A percentile compares a stretch with the other conserved stretches of the same genome.
These are phyloP conservation scores for Silybum marianum DNA, from an alignment of 129 eudicot genomes.

Conservation along the genomic window DNA sequence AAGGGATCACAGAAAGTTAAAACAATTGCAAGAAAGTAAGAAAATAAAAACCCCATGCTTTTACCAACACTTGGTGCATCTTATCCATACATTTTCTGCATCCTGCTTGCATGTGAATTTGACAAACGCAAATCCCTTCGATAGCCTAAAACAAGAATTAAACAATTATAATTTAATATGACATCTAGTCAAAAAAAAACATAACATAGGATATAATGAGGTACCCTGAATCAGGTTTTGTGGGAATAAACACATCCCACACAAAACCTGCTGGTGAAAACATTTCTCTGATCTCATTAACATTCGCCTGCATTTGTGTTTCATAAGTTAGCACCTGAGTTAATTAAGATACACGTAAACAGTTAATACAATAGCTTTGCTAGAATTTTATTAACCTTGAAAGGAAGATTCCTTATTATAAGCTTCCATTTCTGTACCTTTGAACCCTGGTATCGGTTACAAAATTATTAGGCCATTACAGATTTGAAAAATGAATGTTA, in stretches of 20 bases:
- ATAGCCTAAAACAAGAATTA: conserved; percentile 43
- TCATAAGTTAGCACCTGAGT: neutral
- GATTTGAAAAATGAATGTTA: neutral
- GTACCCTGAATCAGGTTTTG: conserved; percentile 79
- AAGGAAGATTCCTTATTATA: conserved; percentile 87
- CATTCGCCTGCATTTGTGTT: conserved; percentile 53
- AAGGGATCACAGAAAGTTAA: neutral
- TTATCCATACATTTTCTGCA: conserved; percentile 72
- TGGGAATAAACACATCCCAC: conserved; percentile 94
- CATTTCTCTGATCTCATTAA: conserved; percentile 63
- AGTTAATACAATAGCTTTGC: neutral
- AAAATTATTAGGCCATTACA: conserved; percentile 2
- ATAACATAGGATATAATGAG: neutral
- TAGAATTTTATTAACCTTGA: conserved; percentile 53
- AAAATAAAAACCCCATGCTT: neutral
- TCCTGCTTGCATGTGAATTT: conserved; percentile 95
- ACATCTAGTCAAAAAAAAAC: conserved; percentile 6
- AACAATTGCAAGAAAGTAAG: neutral
- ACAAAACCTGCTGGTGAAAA: conserved; percentile 77
- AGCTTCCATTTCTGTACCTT: conserved; percentile 94
- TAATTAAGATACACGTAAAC: neutral
- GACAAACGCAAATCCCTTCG: conserved; percentile 93
- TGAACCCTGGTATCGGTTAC: conserved; percentile 65
- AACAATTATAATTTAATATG: neutral
- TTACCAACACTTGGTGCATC: neutral